Percentiles rank a stretch among this genome's conserved stretches.
Conservation (phyloP, 2,329 filamentous ascomycete species). For the Calonectria crousiana region DNA sequence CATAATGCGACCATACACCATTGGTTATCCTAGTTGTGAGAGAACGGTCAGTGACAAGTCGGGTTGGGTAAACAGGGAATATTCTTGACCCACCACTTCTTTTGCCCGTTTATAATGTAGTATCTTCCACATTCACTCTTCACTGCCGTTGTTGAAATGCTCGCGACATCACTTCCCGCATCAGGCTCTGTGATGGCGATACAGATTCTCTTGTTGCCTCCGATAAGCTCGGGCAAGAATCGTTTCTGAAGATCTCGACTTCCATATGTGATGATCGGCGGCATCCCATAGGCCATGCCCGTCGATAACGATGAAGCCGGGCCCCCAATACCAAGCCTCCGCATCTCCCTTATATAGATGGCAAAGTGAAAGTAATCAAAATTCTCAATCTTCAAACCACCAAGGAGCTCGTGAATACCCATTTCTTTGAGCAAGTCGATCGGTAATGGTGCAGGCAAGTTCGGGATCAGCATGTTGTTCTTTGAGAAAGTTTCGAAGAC, state of each 20-base stretch:
- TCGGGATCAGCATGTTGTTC: conserved; percentile 77
- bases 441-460: conserved; percentile 76
- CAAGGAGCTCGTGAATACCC: conserved; percentile 75
- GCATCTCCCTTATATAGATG: conserved; percentile 80
- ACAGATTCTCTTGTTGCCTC: conserved; percentile 74
- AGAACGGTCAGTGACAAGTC: not conserved
- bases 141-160: conserved; percentile 75
- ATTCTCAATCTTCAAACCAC: conserved; percentile 76
- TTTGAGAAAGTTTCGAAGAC: conserved; percentile 74
- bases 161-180: conserved; percentile 80
- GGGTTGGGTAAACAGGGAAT: not conserved
- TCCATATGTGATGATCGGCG: conserved; percentile 78
- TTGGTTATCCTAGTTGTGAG: conserved; percentile 74
- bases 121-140: conserved; percentile 73
- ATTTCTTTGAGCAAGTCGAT: conserved; percentile 74
- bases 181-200: conserved; percentile 85
- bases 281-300: conserved; percentile 79
- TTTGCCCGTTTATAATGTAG: conserved; percentile 80
- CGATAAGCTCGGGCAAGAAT: conserved; percentile 76
- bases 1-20: conserved; percentile 77
- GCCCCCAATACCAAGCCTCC: conserved; percentile 73
- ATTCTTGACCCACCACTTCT: conserved; percentile 56
- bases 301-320: conserved; percentile 74
- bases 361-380: conserved; percentile 79
- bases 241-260: conserved; percentile 70